phyloP scores from a whole-genome alignment of 352 stramenopile genomes.

The Blastocystis sp. region DNA sequence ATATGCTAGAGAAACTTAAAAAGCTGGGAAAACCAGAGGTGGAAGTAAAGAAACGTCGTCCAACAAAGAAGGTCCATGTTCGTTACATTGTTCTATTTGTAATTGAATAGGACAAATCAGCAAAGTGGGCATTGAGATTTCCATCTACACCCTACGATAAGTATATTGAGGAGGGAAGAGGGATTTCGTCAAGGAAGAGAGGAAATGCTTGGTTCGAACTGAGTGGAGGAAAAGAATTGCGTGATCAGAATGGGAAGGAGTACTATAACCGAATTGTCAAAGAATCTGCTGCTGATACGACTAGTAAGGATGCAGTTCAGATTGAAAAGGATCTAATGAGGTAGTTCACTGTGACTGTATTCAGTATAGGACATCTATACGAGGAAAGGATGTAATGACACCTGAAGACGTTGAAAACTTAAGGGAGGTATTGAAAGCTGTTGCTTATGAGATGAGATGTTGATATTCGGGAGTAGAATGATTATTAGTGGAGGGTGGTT shows the following conservation, averaged over 20 bases:
- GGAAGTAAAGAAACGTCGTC: background rate
- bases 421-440: conserved; percentile 24
- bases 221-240: conserved; percentile 30
- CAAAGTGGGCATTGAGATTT: conserved; percentile 22
- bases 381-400: background rate
- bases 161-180: conserved; percentile 10
- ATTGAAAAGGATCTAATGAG: conserved; percentile 34
- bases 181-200: conserved; percentile 17
- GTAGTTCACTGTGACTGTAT: background rate
- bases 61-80: background rate
- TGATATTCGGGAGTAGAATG: background rate
- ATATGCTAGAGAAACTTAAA: background rate
- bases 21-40: background rate
- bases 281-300: background rate
- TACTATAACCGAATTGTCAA: conserved; percentile 49
- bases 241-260: conserved; percentile 1
- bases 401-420: background rate
- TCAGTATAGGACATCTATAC: conserved; percentile 5
- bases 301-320: conserved; percentile 43
- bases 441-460: conserved; percentile 32
- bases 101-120: background rate
- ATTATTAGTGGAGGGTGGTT: conserved; percentile 24
- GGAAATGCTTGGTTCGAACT: conserved; percentile 57
- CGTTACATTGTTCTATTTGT: background rate
- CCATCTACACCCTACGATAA: conserved; percentile 45